Conservation (phyloP, 177 flowering plant genomes). For the Vitis hybrid region DNA sequence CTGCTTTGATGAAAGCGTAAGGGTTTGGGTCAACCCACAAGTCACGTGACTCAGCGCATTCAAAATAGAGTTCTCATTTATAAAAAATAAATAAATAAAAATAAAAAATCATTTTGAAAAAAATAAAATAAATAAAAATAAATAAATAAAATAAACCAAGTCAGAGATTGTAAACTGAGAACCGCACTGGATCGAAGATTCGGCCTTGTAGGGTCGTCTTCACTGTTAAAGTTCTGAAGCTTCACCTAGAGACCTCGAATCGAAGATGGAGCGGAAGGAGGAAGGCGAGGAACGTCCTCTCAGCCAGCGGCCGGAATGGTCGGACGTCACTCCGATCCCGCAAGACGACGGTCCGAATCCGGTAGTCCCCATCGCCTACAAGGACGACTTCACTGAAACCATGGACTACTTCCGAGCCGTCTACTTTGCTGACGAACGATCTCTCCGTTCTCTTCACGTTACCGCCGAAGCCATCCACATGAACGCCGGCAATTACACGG, state of each 20-base stretch:
- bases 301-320: conserved; percentile 62
- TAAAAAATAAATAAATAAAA: too few relatives aligned
- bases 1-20: too few relatives aligned
- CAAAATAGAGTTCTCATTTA: not conserved
- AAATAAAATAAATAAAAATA: too few relatives aligned
- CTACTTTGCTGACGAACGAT: conserved; percentile 68
- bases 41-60: not conserved
- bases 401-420: conserved; percentile 94
- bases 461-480: conserved; percentile 60
- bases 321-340: conserved; percentile 72
- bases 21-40: not conserved
- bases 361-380: conserved; percentile 86
- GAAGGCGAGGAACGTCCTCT: conserved; percentile 36
- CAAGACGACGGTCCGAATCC: conserved; percentile 93
- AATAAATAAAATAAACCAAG: too few relatives aligned
- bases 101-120: too few relatives aligned
- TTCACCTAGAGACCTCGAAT: not conserved
- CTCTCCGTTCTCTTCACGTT: conserved; percentile 66
- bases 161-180: too few relatives aligned
- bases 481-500: conserved; percentile 92
- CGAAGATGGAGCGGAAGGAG: conserved; percentile 33
- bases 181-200: too few relatives aligned
- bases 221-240: too few relatives aligned
- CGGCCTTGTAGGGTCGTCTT: too few relatives aligned
- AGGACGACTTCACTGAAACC: conserved; percentile 66